Percentiles rank a stretch among this genome's conserved stretches.
These are phyloP conservation scores for Coniochaeta sp. DNA, from an alignment of 2,329 filamentous ascomycete species.

Conservation along the genomic window DNA sequence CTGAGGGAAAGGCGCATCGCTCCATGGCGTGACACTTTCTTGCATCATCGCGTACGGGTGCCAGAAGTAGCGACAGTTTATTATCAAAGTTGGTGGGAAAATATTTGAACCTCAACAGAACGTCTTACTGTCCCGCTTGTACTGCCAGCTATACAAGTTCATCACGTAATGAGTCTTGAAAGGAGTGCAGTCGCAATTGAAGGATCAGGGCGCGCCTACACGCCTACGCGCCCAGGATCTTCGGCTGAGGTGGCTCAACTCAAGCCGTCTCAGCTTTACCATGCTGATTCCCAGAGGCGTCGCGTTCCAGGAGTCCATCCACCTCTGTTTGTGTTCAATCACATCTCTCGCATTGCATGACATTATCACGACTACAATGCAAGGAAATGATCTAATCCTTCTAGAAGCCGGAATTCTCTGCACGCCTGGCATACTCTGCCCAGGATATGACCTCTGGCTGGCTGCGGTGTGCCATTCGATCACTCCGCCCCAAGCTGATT, in stretches of 20 bases:
- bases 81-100: background rate
- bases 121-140: background rate
- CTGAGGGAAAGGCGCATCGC: background rate
- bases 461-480: background rate
- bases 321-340: background rate
- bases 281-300: background rate
- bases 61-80: background rate
- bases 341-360: background rate
- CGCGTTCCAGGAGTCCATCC: background rate
- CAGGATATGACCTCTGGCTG: background rate
- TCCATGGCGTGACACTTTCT: background rate
- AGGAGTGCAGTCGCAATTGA: background rate
- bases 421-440: background rate
- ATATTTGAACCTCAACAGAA: background rate
- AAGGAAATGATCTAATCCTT: background rate
- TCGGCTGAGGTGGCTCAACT: background rate
- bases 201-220: background rate
- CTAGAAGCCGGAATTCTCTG: background rate
- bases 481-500: constrained; percentile 1
- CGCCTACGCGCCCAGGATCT: background rate
- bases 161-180: background rate
- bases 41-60: background rate
- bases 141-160: background rate
- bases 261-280: background rate
- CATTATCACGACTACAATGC: background rate